Base-by-base conservation (phyloP, 73 alveolate species). In the Paramecium pentaurelia region DNA sequence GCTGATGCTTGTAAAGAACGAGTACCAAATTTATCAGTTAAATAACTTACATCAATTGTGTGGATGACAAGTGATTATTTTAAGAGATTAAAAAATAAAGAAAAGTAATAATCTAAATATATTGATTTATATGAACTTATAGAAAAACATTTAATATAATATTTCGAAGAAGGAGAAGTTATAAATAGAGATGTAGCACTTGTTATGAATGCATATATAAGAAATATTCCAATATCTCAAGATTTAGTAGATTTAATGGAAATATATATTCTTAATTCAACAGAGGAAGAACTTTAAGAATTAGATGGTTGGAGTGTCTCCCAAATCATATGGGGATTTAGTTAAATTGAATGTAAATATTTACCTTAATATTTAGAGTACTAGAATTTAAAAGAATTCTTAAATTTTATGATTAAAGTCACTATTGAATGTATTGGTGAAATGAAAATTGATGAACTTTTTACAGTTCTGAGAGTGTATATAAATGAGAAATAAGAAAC, bases 61-160 rank as follows among this genome's bases (percentile, higher is more conserved):
- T 80, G 71, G 71, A 80, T 80, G 91, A 80, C 91, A 4, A 80
- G 91, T 80, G 91, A 80, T 22, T 80, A 80, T 25, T 80, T 80
- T 22, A 80, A 80, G 32, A 42, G 75, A 45, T 49, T 80, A 25
- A 25, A 47, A 4, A 80, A 80, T 64, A 27, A 44, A 44, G 3
- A 44, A 27, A 80, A 42, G 36, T 40, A 40, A 73, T 36, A 11
- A 40, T 45, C 91, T 22, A 80, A 45, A 27, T 80, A 44, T 8
- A 80, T 45, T 10, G 71, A 80, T 60, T 44, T 80, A 22, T 80
- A 80, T 80, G 77, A 80, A 80, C 6, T 47, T 0, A 80, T 80
- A 10, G 91, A 80, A 45, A 80, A 80, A 20, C 8, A 44, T 38
- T 45, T 80, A 80, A 32, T 45, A 0, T 22, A 14, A 22, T 27